These are phyloP conservation scores for Isabelozyma heimii DNA, from an alignment of 805 yeast genomes.

Conservation along the genomic window DNA sequence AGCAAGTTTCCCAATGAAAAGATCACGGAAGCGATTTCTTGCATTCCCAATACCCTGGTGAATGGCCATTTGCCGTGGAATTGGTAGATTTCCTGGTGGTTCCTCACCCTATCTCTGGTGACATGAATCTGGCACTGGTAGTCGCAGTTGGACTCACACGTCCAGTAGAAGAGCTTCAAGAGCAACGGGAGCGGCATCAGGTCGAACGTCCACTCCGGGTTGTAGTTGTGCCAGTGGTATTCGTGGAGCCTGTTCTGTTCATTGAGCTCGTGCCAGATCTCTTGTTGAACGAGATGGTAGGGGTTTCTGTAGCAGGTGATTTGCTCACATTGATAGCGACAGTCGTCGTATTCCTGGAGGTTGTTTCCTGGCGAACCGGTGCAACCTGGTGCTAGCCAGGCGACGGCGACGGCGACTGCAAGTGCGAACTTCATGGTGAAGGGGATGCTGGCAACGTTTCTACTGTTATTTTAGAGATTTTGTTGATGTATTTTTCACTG, in stretches of 20 bases:
- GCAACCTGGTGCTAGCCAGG: too few species aligned
- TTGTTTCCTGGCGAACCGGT: constrained; percentile 57
- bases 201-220: constrained; percentile 34
- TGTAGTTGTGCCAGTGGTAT: constrained; percentile 21
- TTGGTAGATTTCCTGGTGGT: constrained; percentile 62
- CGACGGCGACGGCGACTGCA: too few species aligned
- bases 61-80: constrained; percentile 99
- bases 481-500: too few species aligned
- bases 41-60: constrained; percentile 68
- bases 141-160: constrained; percentile 80
- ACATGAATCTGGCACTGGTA: constrained; percentile 85
- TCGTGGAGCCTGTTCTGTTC: constrained; percentile 6
- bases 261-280: constrained; percentile 14
- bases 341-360: constrained; percentile 52
- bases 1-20: constrained; percentile 59
- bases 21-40: constrained; percentile 76
- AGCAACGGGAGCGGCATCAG: constrained; percentile 38
- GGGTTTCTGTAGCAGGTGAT: constrained; percentile 32
- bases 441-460: too few species aligned
- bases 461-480: too few species aligned
- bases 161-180: constrained; percentile 61
- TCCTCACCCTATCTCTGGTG: constrained; percentile 50
- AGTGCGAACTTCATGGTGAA: too few species aligned
- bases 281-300: constrained; percentile 21
- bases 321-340: constrained; percentile 49